Evolutionary conservation across 192 early-diverging fungal species (phyloP), one percentile per base, ranked within the genome.

Genomic region (Backusella westeae): DNA sequence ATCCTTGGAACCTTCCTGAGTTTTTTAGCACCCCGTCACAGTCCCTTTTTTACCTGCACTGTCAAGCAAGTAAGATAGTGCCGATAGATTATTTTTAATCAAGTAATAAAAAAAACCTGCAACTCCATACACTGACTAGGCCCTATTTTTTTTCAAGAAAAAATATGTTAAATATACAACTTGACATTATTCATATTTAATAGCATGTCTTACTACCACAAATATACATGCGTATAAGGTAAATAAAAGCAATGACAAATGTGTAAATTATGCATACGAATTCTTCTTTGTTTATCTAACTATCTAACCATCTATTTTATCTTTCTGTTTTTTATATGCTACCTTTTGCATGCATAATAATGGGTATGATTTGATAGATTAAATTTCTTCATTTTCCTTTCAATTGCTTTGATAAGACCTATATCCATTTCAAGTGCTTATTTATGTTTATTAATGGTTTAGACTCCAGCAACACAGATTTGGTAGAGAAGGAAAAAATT

Each of bases 1-100:
- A 74, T 74, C 35, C 4, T 49, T 32, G 46, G 72, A 74, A 74
- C 21, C 72, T 74, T 74, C 72, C 52, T 74, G 29, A 65, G 32
- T 74, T 38, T 41, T 36, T 65, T 65, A 63, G 19, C 34, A 38
- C 23, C 32, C 72, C 49, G 72, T 74, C 72, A 74, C 72, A 26
- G 34, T 74, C 38, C 32, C 34, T 52, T 74, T 46, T 74, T 63
- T 63, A 63, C 3, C 56, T 63, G 56, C 56, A 63, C 9, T 63
- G 56, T 63, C 56, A 63, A 63, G 56, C 56, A 49, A 49, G 46
- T 49, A n/a, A 49, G 46, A 49, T 63, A 14, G 56, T 63, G 56
- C 56, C 56, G 56, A 63, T 63, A 63, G 56, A 63, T 63, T 63
- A 26, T 29, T 63, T 63, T 63, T 63, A 63, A 63, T 63, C 56